A percentile compares a stretch with the other conserved stretches of the same genome.
Evolutionary conservation across 1,284 basidiomycete genomes (phyloP).

Genomic region (Xanthoconium separans): DNA sequence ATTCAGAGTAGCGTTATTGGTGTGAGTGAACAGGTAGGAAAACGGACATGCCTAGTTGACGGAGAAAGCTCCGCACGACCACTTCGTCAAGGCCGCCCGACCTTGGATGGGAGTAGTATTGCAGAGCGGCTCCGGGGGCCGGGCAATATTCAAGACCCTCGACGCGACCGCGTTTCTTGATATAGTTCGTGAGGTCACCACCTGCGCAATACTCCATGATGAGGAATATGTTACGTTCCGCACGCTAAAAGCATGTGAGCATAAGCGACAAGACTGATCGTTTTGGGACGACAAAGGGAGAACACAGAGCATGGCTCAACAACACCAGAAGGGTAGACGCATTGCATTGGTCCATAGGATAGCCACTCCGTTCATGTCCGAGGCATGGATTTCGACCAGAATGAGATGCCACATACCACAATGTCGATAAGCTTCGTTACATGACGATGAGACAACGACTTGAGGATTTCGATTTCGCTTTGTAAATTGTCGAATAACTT

Average conservation of each 20-base stretch:
- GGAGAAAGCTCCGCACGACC: conserved; percentile 89
- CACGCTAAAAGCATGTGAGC: conserved; percentile 58
- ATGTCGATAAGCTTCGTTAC: conserved; percentile 94
- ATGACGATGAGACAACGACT: conserved; percentile 90
- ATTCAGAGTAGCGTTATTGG: conserved; percentile 37
- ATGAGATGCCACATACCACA: conserved; percentile 52
- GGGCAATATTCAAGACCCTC: conserved; percentile 82
- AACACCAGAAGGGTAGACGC: background rate
- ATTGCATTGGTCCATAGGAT: background rate
- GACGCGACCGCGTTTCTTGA: conserved; percentile 89
- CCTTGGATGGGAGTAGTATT: conserved; percentile 88
- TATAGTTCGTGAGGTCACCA: conserved; percentile 94
- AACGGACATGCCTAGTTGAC: conserved; percentile 75
- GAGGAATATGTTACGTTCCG: conserved; percentile 92
- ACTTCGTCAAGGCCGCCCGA: conserved; percentile 90
- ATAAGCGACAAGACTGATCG: background rate
- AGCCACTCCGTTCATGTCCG: background rate
- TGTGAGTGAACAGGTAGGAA: background rate
- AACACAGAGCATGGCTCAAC: background rate
- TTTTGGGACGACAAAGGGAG: background rate
- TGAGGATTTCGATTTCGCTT: conserved; percentile 96
- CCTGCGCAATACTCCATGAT: conserved; percentile 98
- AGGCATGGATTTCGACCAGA: background rate
- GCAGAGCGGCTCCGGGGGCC: conserved; percentile 60
- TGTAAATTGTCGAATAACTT: conserved; percentile 97